A percentile compares a stretch with the other conserved stretches of the same genome.
Conservation (phyloP, 1,139 yeast genomes). For the Debaryomyces robertsiae region DNA sequence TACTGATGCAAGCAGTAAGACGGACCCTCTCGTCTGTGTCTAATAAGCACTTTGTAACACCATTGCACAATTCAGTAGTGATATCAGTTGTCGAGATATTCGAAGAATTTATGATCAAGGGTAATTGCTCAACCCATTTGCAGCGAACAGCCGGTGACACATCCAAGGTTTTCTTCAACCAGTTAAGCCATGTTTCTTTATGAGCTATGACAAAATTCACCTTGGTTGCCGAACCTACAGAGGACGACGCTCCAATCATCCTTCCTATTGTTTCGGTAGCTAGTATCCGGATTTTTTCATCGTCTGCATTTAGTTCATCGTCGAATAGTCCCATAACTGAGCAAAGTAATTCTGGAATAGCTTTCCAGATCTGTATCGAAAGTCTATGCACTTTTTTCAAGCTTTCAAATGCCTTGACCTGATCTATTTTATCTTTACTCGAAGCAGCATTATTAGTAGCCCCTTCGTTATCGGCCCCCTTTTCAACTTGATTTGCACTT, state of each 20-base stretch:
- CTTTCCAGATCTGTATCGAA: constrained; percentile 71
- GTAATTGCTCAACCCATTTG: constrained; percentile 67
- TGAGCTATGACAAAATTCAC: constrained; percentile 64
- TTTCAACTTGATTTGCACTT: constrained; percentile 32
- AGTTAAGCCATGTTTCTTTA: constrained; percentile 62
- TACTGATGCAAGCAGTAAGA: constrained; percentile 55
- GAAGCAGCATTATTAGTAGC: constrained; percentile 7
- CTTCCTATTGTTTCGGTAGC: constrained; percentile 78
- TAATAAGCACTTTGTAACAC: constrained; percentile 66
- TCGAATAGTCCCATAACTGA: constrained; percentile 81
- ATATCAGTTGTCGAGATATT: constrained; percentile 53
- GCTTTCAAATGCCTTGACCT: constrained; percentile 39
- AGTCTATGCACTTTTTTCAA: constrained; percentile 63
- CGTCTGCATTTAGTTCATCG: constrained; percentile 77
- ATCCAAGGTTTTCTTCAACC: constrained; percentile 77
- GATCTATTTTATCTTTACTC: constrained; percentile 15
- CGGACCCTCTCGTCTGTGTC: constrained; percentile 81
- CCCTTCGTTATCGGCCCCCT: constrained; percentile 25
- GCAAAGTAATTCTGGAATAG: constrained; percentile 71
- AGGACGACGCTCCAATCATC: constrained; percentile 51
- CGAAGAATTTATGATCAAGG: constrained; percentile 32
- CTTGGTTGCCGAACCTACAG: constrained; percentile 29
- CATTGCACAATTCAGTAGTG: constrained; percentile 53
- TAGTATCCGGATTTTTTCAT: constrained; percentile 59
- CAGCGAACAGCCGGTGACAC: constrained; percentile 63